Base-by-base conservation (phyloP, 2,329 filamentous ascomycete species). In the Westerdykella aurantiaca region DNA sequence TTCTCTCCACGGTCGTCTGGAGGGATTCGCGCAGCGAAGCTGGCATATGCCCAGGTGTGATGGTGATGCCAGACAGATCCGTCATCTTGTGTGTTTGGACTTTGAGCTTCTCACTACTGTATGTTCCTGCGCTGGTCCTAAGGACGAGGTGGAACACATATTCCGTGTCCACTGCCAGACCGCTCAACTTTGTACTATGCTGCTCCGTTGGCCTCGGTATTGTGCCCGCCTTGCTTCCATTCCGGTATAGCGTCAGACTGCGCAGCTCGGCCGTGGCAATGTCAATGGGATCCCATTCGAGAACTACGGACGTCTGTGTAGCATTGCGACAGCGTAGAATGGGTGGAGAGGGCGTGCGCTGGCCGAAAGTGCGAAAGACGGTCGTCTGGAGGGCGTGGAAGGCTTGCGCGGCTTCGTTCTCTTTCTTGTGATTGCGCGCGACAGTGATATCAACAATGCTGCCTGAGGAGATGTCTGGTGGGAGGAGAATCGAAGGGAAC, bases 71-170 rank as follows among this genome's bases (percentile, higher is more conserved):
- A 53, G 86, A 90, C 41, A 98, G 76, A 67, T 98, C 90, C 33
- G 91, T 97, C 90, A 98, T 96, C 75, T 96, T 95, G 74, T 98
- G 93, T 37, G 93, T 98, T 61, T 85, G 82, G 46, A 95, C 89
- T 4, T 79, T 79, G 41, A 98, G 76, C 66, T 86, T 88, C 53
- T 95, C 87, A 64, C 86, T 93, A 48, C 79, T 79, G 60, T 83
- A 90, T 33, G 87, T 95, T 46, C 93, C 93, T 4, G 93, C 93
- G 43, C 82, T 90, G 6, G 93, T 98, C 60, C 88, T 81, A 63
- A 98, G 75, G 9, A 97, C 85, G 40, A 97, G 77, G 65, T 97
- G 88, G 73, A 98, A 98, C 1, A 81, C 85, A 71, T 97, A 98
- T 71, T 95, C 90, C 34, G 88, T 94, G 68, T 97, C 90, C 64